A percentile compares a stretch with the other conserved stretches of the same genome.
These are phyloP conservation scores for Williopsis jadinii DNA, from an alignment of 1,139 yeast genomes.

Conservation along the genomic window DNA sequence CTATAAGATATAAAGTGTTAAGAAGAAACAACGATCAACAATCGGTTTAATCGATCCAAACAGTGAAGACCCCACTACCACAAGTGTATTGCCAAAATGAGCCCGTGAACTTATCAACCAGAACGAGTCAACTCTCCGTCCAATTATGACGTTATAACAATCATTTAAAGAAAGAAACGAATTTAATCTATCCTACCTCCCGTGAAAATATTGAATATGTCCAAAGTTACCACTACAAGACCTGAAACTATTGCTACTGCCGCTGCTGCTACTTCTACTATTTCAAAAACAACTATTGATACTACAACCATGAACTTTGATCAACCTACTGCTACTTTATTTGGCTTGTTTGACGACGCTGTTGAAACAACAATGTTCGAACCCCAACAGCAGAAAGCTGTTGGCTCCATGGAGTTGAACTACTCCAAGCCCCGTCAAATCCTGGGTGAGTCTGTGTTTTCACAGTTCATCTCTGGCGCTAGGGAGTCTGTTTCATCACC, in stretches of 20 bases:
- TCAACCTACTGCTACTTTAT: conserved; percentile 16
- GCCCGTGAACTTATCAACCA: conserved; percentile 14
- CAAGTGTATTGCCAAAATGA: conserved; percentile 10
- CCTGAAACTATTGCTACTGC: not conserved
- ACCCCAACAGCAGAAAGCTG: not conserved
- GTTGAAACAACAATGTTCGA: conserved; percentile 11
- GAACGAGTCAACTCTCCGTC: conserved; percentile 12
- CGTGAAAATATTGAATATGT: conserved; percentile 1
- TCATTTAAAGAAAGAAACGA: not conserved
- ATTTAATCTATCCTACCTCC: too few species aligned
- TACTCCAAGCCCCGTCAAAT: conserved; percentile 23
- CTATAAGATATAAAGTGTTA: not conserved
- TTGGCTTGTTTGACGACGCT: conserved; percentile 12
- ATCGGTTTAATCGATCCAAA: too few species aligned
- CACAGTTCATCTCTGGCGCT: conserved; percentile 25
- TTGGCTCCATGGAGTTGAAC: not conserved
- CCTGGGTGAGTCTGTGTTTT: conserved; percentile 38
- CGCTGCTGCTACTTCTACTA: conserved; percentile 3
- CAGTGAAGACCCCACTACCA: not conserved
- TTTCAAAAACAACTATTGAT: not conserved
- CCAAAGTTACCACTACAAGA: too few species aligned
- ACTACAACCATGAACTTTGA: conserved; percentile 8
- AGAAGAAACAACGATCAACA: too few species aligned
- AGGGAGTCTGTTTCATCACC: conserved; percentile 6
- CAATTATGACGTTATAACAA: conserved; percentile 19